Conservation (phyloP, 2,329 filamentous ascomycete genomes). For the Microsporum ferrugineum region DNA sequence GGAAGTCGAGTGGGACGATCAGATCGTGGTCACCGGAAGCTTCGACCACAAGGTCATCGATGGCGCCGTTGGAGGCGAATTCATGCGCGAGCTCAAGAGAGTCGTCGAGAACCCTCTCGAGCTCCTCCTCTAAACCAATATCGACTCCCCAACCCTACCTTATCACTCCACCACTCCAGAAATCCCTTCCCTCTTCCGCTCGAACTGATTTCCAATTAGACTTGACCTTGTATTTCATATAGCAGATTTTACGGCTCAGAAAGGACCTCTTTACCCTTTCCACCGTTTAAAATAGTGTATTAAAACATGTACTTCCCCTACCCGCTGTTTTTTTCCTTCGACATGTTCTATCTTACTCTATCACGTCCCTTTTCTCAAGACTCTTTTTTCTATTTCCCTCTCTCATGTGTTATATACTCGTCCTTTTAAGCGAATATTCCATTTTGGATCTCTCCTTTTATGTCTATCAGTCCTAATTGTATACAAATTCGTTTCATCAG, state of each 20-base stretch:
- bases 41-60: conserved; percentile 99
- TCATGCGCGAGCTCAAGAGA: conserved; percentile 95
- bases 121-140: conserved; percentile 61
- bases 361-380: neutral
- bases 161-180: neutral
- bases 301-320: conserved; percentile 4
- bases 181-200: neutral
- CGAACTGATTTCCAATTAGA: conserved; percentile 7
- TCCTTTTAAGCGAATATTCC: conserved; percentile 3
- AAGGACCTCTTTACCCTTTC: neutral
- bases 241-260: neutral
- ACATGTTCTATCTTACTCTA: neutral
- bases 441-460: neutral
- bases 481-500: neutral
- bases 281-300: conserved; percentile 4
- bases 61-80: conserved; percentile 90
- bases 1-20: conserved; percentile 83
- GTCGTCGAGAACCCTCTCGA: conserved; percentile 94
- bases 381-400: neutral
- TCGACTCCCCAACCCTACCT: neutral
- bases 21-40: conserved; percentile 87
- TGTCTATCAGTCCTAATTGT: neutral
- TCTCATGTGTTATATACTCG: conserved; percentile 5
- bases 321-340: neutral
- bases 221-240: conserved; percentile 8